Base-by-base conservation (phyloP, 1,284 basidiomycete genomes). In the Tilletia caries region DNA sequence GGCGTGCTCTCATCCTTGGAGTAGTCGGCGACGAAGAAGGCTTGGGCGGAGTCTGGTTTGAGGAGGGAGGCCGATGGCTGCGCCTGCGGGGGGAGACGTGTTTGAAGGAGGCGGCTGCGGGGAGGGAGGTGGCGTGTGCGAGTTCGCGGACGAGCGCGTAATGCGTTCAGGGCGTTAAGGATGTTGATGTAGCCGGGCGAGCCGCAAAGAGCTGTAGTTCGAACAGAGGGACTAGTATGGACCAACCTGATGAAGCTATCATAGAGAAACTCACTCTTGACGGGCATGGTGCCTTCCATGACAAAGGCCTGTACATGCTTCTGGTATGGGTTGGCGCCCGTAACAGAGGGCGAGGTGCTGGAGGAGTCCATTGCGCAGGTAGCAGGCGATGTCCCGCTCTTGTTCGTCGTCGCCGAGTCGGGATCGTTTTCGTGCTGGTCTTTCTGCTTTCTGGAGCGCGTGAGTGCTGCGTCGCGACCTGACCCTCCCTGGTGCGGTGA, bases 111-210 rank as follows among this genome's bases (percentile, higher is more conserved):
- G 95, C 94, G 20, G 95, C 95, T 29, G 96, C 96, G 20, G 96
- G 94, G 66, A 98, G 89, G 67, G 82, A 75, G 37, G 85, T 89
- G 0, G 91, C 92, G 76, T 90, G 90, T 66, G 93, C 90, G 12
- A 99, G 88, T 84, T 99, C 95, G 82, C 91, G 92, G 73, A 99
- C 95, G 64, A 99, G 89, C 0, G 92, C 95, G 84, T 92, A 99
- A n/a, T 8, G 95, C 95, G 85, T 98, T 98, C 80, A 99, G 89
- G 0, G 93, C 94, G 81, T 98, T 96, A 69, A 99, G 88, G n/a
- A 98, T 88, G 86, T 99, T 98, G 87, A 99, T 98, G 85, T 98
- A 98, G 52, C 95, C 96, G 8, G 95, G 96, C 32, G 95, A 95
- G 27, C 96, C 96, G 77, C 89, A 91, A n/a, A 98, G 87, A 52